A percentile compares a stretch with the other conserved stretches of the same genome.
Conservation (phyloP, 495 filamentous ascomycete species). For the Cladorrhinum samala region DNA sequence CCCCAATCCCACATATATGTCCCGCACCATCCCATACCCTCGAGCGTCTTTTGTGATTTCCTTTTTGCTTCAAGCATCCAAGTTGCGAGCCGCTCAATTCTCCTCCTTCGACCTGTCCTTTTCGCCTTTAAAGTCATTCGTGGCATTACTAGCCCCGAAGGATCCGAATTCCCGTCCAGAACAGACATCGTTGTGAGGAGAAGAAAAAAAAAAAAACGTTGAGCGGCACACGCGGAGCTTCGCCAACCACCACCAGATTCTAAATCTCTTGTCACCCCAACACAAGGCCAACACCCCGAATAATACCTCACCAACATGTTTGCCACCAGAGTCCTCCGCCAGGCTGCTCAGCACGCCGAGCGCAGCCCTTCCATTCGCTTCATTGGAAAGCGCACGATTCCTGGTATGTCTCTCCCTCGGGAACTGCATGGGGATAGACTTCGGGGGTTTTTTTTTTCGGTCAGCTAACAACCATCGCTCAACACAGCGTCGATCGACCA, state of each 20-base stretch:
- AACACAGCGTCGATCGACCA: slow-evolving; percentile 68
- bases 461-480: slow-evolving; percentile 1
- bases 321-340: slow-evolving; percentile 59
- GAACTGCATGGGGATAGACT: neutral
- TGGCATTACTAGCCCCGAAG: neutral
- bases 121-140: neutral
- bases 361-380: slow-evolving; percentile 86
- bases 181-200: slow-evolving; percentile 29
- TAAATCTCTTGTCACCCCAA: neutral
- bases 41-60: no score
- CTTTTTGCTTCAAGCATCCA: slow-evolving; percentile 5
- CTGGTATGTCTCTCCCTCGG: slow-evolving; percentile 51
- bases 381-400: slow-evolving; percentile 76
- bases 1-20: no score
- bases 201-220: slow-evolving; percentile 9
- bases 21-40: no score
- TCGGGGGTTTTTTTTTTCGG: neutral
- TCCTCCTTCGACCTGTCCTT: slow-evolving; percentile 30
- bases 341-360: slow-evolving; percentile 54
- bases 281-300: neutral
- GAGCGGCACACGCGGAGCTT: neutral
- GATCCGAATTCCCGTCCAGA: slow-evolving; percentile 6
- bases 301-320: slow-evolving; percentile 44
- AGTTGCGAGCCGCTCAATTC: slow-evolving; percentile 13
- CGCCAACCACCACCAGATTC: neutral